These are phyloP conservation scores for Globisporangium yorkense DNA, from an alignment of 352 stramenopile genomes.

Conservation along the genomic window DNA sequence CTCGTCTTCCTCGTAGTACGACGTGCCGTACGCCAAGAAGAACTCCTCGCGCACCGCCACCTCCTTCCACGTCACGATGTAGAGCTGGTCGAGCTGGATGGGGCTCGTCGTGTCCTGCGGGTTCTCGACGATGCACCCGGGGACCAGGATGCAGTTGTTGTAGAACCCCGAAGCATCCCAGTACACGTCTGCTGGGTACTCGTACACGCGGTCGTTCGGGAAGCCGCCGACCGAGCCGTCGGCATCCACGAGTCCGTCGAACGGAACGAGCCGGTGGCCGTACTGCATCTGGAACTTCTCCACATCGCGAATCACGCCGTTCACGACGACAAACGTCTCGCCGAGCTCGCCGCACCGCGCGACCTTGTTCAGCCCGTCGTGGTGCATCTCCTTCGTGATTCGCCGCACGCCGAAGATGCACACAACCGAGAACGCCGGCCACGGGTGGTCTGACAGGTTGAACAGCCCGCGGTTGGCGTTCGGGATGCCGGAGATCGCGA, in stretches of 20 bases:
- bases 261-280: constrained; percentile 71
- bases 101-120: constrained; percentile 68
- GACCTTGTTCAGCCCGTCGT: constrained; percentile 86
- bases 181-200: constrained; percentile 81
- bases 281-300: constrained; percentile 89
- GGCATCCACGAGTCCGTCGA: constrained; percentile 79
- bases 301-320: constrained; percentile 78
- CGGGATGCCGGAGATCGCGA: constrained; percentile 77
- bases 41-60: constrained; percentile 81
- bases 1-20: constrained; percentile 84
- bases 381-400: constrained; percentile 84
- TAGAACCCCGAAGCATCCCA: constrained; percentile 86
- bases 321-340: constrained; percentile 86
- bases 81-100: constrained; percentile 81
- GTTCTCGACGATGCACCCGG: constrained; percentile 76
- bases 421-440: constrained; percentile 84
- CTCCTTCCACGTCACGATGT: constrained; percentile 88
- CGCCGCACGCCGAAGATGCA: constrained; percentile 85
- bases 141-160: constrained; percentile 89
- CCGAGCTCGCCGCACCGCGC: constrained; percentile 76
- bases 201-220: constrained; percentile 84
- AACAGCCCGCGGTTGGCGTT: constrained; percentile 79
- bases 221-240: constrained; percentile 81
- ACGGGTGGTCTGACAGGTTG: constrained; percentile 72
- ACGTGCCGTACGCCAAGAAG: constrained; percentile 85